Evolutionary conservation across 2,329 filamentous ascomycete species (phyloP), one percentile per base, ranked within the genome.

Genomic region (Colletotrichum paranaense): DNA sequence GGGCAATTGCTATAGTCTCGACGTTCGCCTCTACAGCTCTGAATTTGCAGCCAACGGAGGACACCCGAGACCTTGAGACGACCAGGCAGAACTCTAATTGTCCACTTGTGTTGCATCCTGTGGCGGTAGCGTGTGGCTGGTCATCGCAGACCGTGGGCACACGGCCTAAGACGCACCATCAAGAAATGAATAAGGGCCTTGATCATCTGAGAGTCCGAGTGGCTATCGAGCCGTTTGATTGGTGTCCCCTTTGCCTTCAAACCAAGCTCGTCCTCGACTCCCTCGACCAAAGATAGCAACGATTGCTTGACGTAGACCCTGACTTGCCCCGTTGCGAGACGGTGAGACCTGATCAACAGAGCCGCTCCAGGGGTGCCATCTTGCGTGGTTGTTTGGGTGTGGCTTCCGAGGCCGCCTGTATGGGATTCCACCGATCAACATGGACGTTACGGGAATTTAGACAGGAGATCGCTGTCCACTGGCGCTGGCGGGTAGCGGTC

Each of bases 301-400:
- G 70, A 62, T 55, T 73, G 12, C 66, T 55, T 46, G 46, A 59
- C 22, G 22, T 60, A 56, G 60, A 65, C 55, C 70, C 70, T 65
- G 66, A 46, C 60, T 46, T 69, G 19, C 28, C 67, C 52, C n/a
- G 59, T 55, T 67, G 55, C 16, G 49, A 67, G 68, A 74, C 72
- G 72, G 68, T 64, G 53, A 72, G 68, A 67, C 68, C 72, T 62
- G 72, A 72, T 74, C 72, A 68, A 62, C 72, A 74, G 62, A 72
- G 63, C 72, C 68, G 62, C 68, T 65, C 49, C 60, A 70, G 60
- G 60, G 66, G 56, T 64, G 60, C 49, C 46, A 59, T 70, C 67
- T 16, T 42, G 38, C 8, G 38, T 42, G 38, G 38, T 57, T 59
- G 55, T 73, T 70, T 60, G 46, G 60, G 69, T 35, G 70, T 65